Evolutionary conservation across 2,329 filamentous ascomycete species (phyloP), one percentile per base, ranked within the genome.

Genomic region (Talaromyces sp.): DNA sequence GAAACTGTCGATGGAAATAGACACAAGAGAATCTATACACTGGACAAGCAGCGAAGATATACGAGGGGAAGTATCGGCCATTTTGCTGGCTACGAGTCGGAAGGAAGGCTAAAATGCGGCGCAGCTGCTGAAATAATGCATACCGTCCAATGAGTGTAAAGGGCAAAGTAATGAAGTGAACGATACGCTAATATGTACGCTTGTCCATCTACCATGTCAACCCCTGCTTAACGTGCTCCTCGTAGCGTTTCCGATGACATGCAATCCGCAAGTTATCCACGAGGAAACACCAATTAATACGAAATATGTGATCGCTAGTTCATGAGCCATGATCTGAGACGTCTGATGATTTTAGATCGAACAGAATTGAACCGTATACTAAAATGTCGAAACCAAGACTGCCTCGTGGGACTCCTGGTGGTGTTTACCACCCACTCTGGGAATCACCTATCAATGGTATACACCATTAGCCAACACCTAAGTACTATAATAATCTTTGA

Each of bases 31-130:
- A 39, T 8, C 39, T 16, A 56, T 16, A 56, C 27, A 2, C 27
- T 37, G 31, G 33, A 33, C 52, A 33, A 39, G 7, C 14, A 35
- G 52, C 22, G 52, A 56, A 37, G 14, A 56, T 35, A 56, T 35
- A 39, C 22, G 52, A 56, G 9, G 31, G 52, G 52, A 35, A 56
- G 33, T 3, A 33, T n/a, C 39, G 14, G 39, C 39, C 39, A 43
- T 39, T n/a, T 16, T n/a, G 16, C n/a, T 43, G 7, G 4, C 39
- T 5, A 43, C 16, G 39, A 43, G 14, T 16, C 7, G 1, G 39
- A 43, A 43, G 16, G 39, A n/a, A 43, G 39, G 9, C 52, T 56
- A 56, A 56, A 56, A 37, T 39, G 52, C 52, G 52, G 52, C 52
- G 52, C 27, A 37, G 52, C 27, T 56, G 31, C 52, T 56, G 31